Evolutionary conservation across 495 filamentous ascomycete species (phyloP).

Genomic region (Paragyromitra xinjiangensis): DNA sequence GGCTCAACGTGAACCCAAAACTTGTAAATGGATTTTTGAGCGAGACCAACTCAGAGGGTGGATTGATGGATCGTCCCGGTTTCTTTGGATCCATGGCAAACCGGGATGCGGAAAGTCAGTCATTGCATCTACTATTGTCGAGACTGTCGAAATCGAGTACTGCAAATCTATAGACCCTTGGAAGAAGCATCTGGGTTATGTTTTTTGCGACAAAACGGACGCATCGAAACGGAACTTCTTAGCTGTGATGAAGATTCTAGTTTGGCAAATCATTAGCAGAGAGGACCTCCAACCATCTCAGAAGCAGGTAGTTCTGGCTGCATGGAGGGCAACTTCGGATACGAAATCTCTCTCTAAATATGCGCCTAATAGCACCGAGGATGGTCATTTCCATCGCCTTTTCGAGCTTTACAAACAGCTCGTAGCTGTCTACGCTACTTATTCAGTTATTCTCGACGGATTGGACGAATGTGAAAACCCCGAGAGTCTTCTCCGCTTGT

Average conservation of each 20-base stretch:
- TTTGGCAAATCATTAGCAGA: constrained; percentile 17
- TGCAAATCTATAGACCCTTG: background rate
- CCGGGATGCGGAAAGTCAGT: constrained; percentile 20
- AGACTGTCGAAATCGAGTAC: background rate
- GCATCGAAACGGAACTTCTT: background rate
- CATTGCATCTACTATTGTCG: constrained; percentile 5
- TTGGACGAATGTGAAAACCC: constrained; percentile 25
- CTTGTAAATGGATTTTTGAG: constrained; percentile 11
- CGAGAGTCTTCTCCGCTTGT: background rate
- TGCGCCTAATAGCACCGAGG: background rate
- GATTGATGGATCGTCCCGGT: constrained; percentile 1
- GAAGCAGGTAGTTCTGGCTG: background rate
- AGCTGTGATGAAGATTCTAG: constrained; percentile 3
- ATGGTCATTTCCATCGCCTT: background rate
- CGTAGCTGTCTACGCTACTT: background rate
- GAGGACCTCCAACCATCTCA: background rate
- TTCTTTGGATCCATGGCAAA: constrained; percentile 11
- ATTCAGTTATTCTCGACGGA: constrained; percentile 9
- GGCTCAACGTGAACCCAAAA: background rate
- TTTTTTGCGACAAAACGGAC: background rate
- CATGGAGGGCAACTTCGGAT: background rate
- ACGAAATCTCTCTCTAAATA: background rate
- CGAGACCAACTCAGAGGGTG: background rate
- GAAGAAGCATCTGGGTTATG: background rate
- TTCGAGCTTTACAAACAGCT: constrained; percentile 1